Conservation (phyloP, 305 asterid genomes). For the Fraxinus velutina region DNA sequence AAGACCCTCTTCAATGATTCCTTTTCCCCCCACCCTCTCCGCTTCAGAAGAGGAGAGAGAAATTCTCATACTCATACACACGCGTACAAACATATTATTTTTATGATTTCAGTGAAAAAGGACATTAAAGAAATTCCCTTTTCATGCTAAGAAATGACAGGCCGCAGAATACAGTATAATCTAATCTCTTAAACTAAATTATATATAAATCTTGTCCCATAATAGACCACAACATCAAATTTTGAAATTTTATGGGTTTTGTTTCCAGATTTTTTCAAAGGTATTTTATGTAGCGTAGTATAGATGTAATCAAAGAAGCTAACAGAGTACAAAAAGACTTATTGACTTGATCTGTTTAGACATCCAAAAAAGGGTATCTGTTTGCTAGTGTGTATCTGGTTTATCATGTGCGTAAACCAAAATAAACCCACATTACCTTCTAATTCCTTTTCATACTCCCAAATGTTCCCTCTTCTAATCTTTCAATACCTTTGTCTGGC, state of each 20-base stretch:
- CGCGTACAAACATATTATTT: slow-evolving; percentile 4
- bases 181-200: neutral
- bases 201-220: neutral
- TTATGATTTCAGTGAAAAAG: slow-evolving; percentile 30
- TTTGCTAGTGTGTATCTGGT: slow-evolving; percentile 29
- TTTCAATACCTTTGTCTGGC: slow-evolving; percentile 75
- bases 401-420: slow-evolving; percentile 34
- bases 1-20: slow-evolving; percentile 45
- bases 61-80: slow-evolving; percentile 2
- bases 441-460: slow-evolving; percentile 74
- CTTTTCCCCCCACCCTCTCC: slow-evolving; percentile 64
- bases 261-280: neutral
- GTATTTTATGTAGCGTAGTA: neutral
- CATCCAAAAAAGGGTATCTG: slow-evolving; percentile 45
- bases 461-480: slow-evolving; percentile 68
- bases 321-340: slow-evolving; percentile 30
- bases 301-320: slow-evolving; percentile 13
- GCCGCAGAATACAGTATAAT: slow-evolving; percentile 13
- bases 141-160: slow-evolving; percentile 37
- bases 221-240: slow-evolving; percentile 13
- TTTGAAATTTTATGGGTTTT: neutral
- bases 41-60: slow-evolving; percentile 23
- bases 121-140: slow-evolving; percentile 33
- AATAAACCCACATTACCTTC: slow-evolving; percentile 62
- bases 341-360: slow-evolving; percentile 39